Conservation (phyloP, 129 eudicot genomes). For the Kitagawia praeruptora region DNA sequence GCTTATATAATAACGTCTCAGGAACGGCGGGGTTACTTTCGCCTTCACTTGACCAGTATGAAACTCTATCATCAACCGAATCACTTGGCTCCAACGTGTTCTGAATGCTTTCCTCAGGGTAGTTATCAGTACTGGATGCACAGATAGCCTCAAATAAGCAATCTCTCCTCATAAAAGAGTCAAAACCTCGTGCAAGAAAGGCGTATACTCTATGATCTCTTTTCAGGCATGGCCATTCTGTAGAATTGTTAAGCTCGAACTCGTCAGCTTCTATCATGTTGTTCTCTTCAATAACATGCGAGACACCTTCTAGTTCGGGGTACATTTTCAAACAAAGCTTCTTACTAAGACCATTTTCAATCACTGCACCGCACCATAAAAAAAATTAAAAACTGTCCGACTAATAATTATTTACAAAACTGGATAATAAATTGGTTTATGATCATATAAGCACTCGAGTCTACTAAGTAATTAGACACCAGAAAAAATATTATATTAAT, state of each 20-base stretch:
- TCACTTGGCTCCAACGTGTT: conserved; percentile 59
- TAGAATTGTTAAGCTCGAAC: conserved; percentile 11
- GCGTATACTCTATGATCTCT: conserved; percentile 54
- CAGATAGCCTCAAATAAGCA: conserved; percentile 55
- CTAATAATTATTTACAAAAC: background rate
- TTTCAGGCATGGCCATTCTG: conserved; percentile 25
- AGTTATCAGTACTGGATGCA: conserved; percentile 81
- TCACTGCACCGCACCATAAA: conserved; percentile 30
- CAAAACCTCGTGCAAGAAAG: conserved; percentile 38
- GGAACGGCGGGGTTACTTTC: conserved; percentile 43
- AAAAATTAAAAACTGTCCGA: too few species aligned
- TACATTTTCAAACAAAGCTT: conserved; percentile 46
- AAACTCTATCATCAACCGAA: conserved; percentile 44
- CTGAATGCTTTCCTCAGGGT: conserved; percentile 64
- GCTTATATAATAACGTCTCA: conserved; percentile 57
- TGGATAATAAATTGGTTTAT: background rate
- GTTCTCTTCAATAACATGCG: conserved; percentile 32
- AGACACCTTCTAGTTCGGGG: conserved; percentile 43
- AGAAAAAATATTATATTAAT: background rate
- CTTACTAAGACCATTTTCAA: conserved; percentile 53
- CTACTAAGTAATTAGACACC: background rate
- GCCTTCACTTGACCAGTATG: conserved; percentile 87
- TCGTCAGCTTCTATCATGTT: conserved; percentile 25
- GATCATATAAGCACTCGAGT: background rate
- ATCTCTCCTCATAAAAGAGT: conserved; percentile 30